Evolutionary conservation across 768 basidiomycete genomes (phyloP).

Genomic region (Terana coerulea): DNA sequence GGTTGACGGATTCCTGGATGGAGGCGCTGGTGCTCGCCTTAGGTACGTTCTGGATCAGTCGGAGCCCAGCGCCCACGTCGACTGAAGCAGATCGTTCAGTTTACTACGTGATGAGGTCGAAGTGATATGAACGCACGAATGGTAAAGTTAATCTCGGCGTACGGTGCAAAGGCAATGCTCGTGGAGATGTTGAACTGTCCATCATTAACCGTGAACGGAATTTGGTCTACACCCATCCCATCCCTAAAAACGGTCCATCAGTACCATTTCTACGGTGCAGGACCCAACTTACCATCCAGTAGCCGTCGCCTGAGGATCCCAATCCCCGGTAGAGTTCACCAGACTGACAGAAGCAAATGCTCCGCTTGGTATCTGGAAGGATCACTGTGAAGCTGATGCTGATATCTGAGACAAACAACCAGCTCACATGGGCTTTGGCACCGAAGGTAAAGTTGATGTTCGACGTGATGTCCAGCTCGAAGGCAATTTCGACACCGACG

Average conservation of each 20-base stretch:
- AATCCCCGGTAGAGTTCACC: slow-evolving; percentile 3
- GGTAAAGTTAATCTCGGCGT: slow-evolving; percentile 1
- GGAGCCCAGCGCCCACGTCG: neutral
- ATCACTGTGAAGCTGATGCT: too few relatives aligned
- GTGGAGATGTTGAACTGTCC: slow-evolving; percentile 9
- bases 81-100: too few relatives aligned
- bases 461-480: slow-evolving; percentile 3
- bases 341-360: slow-evolving; percentile 10
- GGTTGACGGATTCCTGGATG: slow-evolving; percentile 2
- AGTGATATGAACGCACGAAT: slow-evolving; percentile 6
- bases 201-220: slow-evolving; percentile 6
- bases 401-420: too few relatives aligned
- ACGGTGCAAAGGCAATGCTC: slow-evolving; percentile 1
- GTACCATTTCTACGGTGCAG: too few relatives aligned
- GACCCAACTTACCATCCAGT: slow-evolving; percentile 1
- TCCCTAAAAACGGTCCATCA: too few relatives aligned
- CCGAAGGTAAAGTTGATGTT: slow-evolving; percentile 10
- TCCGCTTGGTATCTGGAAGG: slow-evolving; percentile 2
- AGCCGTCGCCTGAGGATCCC: neutral
- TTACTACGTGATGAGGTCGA: neutral
- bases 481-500: slow-evolving; percentile 5
- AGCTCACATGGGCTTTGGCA: slow-evolving; percentile 2
- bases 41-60: slow-evolving; percentile 1
- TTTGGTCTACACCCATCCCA: neutral
- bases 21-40: slow-evolving; percentile 1